Base-by-base conservation (phyloP, 2,329 filamentous ascomycete genomes). In the Hymenoscyphus fraxineus region DNA sequence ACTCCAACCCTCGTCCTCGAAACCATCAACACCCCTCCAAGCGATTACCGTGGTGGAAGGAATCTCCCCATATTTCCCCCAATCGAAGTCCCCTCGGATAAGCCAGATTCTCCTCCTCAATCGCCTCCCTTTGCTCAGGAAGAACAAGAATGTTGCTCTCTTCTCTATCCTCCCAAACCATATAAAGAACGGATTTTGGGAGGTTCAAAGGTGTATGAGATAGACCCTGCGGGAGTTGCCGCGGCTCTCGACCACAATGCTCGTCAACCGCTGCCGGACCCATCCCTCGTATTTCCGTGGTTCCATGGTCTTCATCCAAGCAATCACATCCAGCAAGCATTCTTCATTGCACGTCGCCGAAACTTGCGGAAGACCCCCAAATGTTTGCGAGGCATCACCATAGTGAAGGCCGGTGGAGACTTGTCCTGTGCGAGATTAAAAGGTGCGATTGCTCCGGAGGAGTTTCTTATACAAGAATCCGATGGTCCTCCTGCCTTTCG, bases 261-360 rank as follows among this genome's bases (percentile, higher is more conserved):
- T 2, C 84, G 87, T 2, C 92, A 96, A 73, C 89, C 93, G 1
- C 81, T 98, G 31, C 94, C 95, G 6, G 88, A 94, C 63, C 88
- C 95, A 0, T 85, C 89, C n/a, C 83, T 88, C 66, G 91, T 98
- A 67, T 99, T 98, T 73, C 95, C 95, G 1, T 99, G 95, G 95
- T 82, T 97, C 31, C 95, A 99, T 78, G 95, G 95, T 31, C 80
- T 98, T 51, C 93, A 98, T 73, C 88, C 91, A 0, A 86, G 90
- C 66, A 99, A 99, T 74, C 88, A 92, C 66, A 84, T 97, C 62
- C 95, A 99, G 74, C 84, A 95, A 66, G 86, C 90, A 6, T 98
- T 97, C 80, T 98, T 99, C 76, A 87, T 88, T 60, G 88, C 90
- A 32, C 86, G 92, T 67, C 88, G 88, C 72, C 89, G 88, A 66